These are phyloP conservation scores for Kwoniella mangroviensis DNA, from an alignment of 768 basidiomycete genomes.

Conservation along the genomic window DNA sequence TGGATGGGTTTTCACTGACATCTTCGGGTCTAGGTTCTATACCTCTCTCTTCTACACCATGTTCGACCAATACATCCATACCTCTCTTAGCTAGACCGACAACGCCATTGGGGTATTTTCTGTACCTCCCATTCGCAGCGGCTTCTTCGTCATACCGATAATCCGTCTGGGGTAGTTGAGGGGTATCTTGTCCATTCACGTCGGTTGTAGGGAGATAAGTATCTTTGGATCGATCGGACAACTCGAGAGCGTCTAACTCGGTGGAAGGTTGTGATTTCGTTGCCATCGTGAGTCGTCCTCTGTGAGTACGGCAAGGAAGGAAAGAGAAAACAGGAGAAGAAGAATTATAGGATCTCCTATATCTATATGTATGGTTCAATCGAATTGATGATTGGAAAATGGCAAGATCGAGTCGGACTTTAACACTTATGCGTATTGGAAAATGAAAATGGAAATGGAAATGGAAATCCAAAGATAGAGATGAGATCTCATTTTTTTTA, in stretches of 20 bases:
- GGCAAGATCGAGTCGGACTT: too few relatives aligned
- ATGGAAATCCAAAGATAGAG: conserved; percentile 2
- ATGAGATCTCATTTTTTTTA: neutral
- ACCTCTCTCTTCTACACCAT: conserved; percentile 52
- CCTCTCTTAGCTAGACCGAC: conserved; percentile 26
- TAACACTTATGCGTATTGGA: neutral
- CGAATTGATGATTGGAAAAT: too few relatives aligned
- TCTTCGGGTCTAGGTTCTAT: conserved; percentile 51
- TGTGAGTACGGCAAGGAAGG: neutral
- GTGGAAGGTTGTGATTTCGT: neutral
- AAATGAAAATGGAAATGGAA: conserved; percentile 3
- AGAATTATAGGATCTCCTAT: too few relatives aligned
- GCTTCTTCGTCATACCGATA: conserved; percentile 23
- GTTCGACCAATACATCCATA: conserved; percentile 42
- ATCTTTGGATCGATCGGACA: conserved; percentile 17
- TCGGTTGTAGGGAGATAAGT: conserved; percentile 1
- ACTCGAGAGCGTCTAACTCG: conserved; percentile 7
- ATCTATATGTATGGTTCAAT: too few relatives aligned
- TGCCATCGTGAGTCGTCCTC: neutral
- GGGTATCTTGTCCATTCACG: neutral
- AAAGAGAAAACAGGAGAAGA: neutral
- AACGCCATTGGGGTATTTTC: conserved; percentile 20
- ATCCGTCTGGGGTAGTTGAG: conserved; percentile 9
- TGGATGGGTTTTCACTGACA: conserved; percentile 26
- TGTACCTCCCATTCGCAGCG: conserved; percentile 13